Evolutionary conservation across 2,329 filamentous ascomycete genomes (phyloP).

Genomic region (Talaromyces sp.): DNA sequence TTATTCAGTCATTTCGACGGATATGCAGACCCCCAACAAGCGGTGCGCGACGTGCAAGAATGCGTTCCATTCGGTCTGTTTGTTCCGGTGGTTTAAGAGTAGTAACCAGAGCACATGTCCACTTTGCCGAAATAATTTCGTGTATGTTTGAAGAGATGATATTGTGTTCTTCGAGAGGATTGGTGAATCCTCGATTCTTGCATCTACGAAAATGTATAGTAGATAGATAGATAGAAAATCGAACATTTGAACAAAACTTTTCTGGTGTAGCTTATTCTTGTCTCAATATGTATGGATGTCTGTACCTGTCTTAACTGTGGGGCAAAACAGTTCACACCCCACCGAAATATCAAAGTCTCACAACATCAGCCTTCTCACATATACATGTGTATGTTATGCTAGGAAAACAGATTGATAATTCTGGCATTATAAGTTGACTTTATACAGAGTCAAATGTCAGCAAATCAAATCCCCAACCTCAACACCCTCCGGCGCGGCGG

Average conservation of each 20-base stretch:
- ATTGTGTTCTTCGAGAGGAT: not conserved
- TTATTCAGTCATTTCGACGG: slow-evolving; percentile 86
- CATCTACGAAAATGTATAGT: slow-evolving; percentile 14
- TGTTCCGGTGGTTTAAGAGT: slow-evolving; percentile 96
- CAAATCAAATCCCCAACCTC: slow-evolving; percentile 75
- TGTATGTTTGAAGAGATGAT: slow-evolving; percentile 43
- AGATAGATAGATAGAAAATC: slow-evolving; percentile 5
- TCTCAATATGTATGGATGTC: not conserved
- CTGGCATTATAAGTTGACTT: not conserved
- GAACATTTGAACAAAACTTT: not conserved
- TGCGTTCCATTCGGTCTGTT: slow-evolving; percentile 80
- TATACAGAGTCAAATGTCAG: slow-evolving; percentile 56
- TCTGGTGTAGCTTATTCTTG: not conserved
- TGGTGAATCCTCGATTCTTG: not conserved
- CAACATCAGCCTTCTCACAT: not conserved
- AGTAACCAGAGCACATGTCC: slow-evolving; percentile 91
- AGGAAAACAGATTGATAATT: not conserved
- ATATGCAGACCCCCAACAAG: slow-evolving; percentile 89
- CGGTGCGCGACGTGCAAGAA: slow-evolving; percentile 90
- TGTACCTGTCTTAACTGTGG: not conserved
- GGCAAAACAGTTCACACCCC: slow-evolving; percentile 8
- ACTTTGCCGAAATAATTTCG: slow-evolving; percentile 84
- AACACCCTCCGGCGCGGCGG: slow-evolving; percentile 55
- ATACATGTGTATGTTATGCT: not conserved
- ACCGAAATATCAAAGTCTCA: slow-evolving; percentile 18